These are phyloP conservation scores for Pseudocercospora fijiensis DNA, from an alignment of 2,329 filamentous ascomycete genomes.

Conservation along the genomic window DNA sequence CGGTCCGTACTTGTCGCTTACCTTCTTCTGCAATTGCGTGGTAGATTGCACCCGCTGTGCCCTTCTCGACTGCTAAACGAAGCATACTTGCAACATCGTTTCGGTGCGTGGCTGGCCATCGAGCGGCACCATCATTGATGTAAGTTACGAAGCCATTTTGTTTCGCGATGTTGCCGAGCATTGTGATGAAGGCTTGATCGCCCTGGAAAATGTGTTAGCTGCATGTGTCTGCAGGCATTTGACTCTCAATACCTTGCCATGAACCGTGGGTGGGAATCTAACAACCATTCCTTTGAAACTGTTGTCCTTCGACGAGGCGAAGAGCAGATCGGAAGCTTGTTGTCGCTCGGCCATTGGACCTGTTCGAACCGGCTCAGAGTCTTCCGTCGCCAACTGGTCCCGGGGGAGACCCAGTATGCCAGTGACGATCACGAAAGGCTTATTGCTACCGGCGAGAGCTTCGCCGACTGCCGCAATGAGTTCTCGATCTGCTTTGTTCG, in stretches of 20 bases:
- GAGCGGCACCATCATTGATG: constrained; percentile 36
- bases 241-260: constrained; percentile 37
- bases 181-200: constrained; percentile 40
- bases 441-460: constrained; percentile 39
- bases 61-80: constrained; percentile 42
- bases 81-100: constrained; percentile 48
- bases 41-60: constrained; percentile 39
- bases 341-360: constrained; percentile 11
- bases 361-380: constrained; percentile 9
- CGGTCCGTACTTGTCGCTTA: background rate
- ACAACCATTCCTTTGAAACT: constrained; percentile 42
- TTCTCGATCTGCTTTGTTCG: constrained; percentile 37
- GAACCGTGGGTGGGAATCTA: constrained; percentile 47
- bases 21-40: constrained; percentile 39
- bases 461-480: constrained; percentile 44
- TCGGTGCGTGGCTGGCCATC: constrained; percentile 43
- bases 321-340: constrained; percentile 12
- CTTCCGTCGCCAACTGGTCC: constrained; percentile 16
- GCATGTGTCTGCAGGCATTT: background rate
- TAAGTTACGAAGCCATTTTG: constrained; percentile 34
- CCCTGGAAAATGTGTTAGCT: constrained; percentile 24
- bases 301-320: constrained; percentile 24
- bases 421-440: constrained; percentile 41
- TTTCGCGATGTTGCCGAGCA: constrained; percentile 38
- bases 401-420: constrained; percentile 31